Evolutionary conservation across 495 filamentous ascomycete genomes (phyloP), one percentile per base, ranked within the genome.

Genomic region (Trichoderma orchidacearum): DNA sequence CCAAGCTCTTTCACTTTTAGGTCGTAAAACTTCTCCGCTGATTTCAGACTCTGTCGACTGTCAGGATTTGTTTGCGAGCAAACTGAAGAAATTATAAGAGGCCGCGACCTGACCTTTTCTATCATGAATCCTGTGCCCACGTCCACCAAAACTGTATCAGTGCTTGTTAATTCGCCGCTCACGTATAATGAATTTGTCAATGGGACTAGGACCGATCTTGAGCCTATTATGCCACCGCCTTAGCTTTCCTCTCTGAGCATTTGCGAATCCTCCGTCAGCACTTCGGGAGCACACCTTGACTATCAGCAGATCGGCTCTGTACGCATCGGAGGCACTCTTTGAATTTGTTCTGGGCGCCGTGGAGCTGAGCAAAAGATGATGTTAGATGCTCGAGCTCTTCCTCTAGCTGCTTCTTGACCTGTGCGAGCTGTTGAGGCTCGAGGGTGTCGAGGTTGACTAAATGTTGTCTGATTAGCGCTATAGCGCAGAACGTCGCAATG

Each of bases 101-200:
- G 12, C 31, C 3, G 23, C 30, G 21, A 13, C 3, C 25, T 53
- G 18, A 87, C 86, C 80, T 98, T 98, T 72, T 97, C 93, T 56
- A 97, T 86, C 67, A 89, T 96, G 68, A 93, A 98, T 3, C 93
- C 93, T 1, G 93, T 98, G 15, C 93, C 93, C 17, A 98, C 85
- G 74, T 98, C 93, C 23, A 98, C 90, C 45, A 98, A 77, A 11
- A 97, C 90, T 58, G 84, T 85, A 58, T 87, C 80, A 9, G 85
- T 80, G 68, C 85, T 80, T 30, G 89, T 77, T 21, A 97, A 75
- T 18, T 74, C 81, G 5, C 92, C 94, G 50, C 88, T 87, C 13
- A 97, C 90, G 70, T 97, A 98, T 51, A 98, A 81, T 21, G 89
- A 95, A 59, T 86, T 87, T 2, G 93, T 98, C 53, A 98, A 70